phyloP scores from a whole-genome alignment of 2,329 filamentous ascomycete species.

The Penicillium sp. region DNA sequence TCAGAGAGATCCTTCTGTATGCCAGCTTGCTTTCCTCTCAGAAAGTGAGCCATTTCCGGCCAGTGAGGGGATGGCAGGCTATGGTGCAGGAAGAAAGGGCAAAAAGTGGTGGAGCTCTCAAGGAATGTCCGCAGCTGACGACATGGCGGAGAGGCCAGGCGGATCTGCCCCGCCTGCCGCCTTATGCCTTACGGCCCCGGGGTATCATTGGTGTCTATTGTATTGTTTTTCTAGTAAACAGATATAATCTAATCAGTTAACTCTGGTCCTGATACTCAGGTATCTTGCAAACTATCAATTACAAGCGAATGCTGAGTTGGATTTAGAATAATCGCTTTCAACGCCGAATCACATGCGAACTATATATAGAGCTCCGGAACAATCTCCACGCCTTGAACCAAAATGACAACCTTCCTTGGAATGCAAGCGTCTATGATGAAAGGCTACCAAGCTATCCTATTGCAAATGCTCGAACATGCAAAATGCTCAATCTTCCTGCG shows the following conservation, averaged over 20 bases:
- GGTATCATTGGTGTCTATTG: background rate
- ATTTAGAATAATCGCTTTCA: background rate
- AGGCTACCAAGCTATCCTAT: conserved; percentile 1
- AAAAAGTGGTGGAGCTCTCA: conserved; percentile 14
- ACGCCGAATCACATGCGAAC: conserved; percentile 12
- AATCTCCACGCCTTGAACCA: background rate
- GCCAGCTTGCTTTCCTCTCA: conserved; percentile 88
- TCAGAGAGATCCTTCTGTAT: conserved; percentile 86
- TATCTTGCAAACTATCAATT: background rate
- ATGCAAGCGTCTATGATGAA: conserved; percentile 1
- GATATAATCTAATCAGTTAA: background rate
- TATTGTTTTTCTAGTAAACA: background rate
- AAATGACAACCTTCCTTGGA: no score
- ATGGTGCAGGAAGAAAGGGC: conserved; percentile 6
- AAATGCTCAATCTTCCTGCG: conserved; percentile 1
- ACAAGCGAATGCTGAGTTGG: background rate
- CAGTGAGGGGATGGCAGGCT: conserved; percentile 5
- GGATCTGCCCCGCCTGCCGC: conserved; percentile 23
- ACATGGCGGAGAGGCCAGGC: conserved; percentile 26
- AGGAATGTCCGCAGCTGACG: conserved; percentile 21
- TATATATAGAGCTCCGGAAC: conserved; percentile 1
- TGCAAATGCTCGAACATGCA: background rate
- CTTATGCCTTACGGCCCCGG: conserved; percentile 8
- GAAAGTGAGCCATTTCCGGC: conserved; percentile 69
- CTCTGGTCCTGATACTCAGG: background rate